Evolutionary conservation across 768 basidiomycete genomes (phyloP).

Genomic region (Tricholoma matsutake): DNA sequence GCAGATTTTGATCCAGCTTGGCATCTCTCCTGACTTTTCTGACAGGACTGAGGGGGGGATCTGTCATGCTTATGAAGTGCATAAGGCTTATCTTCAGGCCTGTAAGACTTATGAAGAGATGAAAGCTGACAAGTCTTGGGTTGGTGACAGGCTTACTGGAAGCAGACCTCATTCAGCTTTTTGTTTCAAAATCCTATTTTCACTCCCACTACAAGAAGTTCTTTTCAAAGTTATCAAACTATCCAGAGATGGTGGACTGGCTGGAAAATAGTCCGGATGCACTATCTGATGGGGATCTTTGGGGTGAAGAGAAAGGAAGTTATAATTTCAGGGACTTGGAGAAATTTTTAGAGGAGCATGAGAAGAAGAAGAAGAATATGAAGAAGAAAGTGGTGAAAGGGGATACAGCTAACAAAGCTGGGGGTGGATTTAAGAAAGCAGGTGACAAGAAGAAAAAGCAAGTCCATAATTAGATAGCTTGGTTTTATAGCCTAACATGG

Average conservation of each 20-base stretch:
- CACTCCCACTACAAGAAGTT: neutral
- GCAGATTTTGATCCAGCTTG: neutral
- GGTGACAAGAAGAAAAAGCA: neutral
- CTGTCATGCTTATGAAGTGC: neutral
- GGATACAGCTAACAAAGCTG: no score
- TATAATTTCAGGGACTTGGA: neutral
- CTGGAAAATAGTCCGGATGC: neutral
- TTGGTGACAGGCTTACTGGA: neutral
- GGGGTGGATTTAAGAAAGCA: neutral
- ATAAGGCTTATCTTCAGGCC: slow-evolving; percentile 1
- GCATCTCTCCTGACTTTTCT: neutral
- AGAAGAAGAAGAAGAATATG: neutral
- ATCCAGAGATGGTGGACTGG: neutral
- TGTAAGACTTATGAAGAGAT: neutral
- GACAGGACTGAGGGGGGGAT: neutral
- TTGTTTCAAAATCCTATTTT: slow-evolving; percentile 3
- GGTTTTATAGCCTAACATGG: no score
- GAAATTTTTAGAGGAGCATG: neutral
- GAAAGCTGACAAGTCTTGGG: neutral
- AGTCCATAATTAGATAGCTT: neutral
- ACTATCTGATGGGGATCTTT: neutral
- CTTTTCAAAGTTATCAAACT: neutral
- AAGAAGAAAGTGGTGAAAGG: neutral
- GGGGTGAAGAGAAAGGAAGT: neutral
- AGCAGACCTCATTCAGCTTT: neutral